Percentiles rank a stretch among this genome's conserved stretches.
Conservation (phyloP, 306 rosid species). For the Delonix regia region DNA sequence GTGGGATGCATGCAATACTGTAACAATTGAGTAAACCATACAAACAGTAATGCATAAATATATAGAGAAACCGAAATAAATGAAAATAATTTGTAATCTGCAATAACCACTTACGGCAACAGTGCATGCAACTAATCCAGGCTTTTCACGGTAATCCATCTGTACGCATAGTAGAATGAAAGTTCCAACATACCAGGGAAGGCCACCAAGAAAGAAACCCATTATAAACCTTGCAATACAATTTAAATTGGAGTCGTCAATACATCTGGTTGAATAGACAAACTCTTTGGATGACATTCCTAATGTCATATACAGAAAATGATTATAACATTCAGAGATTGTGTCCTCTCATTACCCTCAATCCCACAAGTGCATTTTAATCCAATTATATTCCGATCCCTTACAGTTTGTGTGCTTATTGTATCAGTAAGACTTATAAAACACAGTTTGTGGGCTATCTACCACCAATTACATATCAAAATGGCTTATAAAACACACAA, state of each 20-base stretch:
- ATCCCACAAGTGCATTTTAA: constrained; percentile 1
- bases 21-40: background rate
- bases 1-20: background rate
- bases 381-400: background rate
- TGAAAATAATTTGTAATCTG: background rate
- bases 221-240: constrained; percentile 62
- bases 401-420: background rate
- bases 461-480: too few species aligned
- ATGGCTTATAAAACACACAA: background rate
- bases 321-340: background rate
- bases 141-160: constrained; percentile 80
- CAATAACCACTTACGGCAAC: constrained; percentile 68
- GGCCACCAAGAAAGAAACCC: constrained; percentile 80
- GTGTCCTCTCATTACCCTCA: background rate
- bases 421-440: background rate
- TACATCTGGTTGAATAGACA: background rate
- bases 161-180: constrained; percentile 60
- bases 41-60: background rate
- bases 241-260: background rate
- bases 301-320: background rate
- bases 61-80: background rate
- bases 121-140: constrained; percentile 81
- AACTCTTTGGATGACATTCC: background rate
- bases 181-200: constrained; percentile 83
- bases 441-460: too few species aligned